Percentiles rank a stretch among this genome's conserved stretches.
phyloP scores from a whole-genome alignment of 257 asterid species.

The Coffea eugenioides region DNA sequence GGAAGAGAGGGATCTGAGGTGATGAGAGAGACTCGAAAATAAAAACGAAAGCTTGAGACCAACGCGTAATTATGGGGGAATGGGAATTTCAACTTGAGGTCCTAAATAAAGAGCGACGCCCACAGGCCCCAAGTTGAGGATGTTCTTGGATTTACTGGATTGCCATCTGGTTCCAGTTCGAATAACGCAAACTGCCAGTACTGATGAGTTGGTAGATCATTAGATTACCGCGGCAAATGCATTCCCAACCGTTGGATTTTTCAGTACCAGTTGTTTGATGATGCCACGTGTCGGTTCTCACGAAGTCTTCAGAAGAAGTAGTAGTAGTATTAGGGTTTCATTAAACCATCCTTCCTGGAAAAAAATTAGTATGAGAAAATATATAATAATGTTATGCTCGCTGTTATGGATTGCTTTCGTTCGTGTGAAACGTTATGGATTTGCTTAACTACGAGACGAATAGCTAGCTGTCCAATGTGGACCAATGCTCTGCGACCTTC shows the following conservation, averaged over 20 bases:
- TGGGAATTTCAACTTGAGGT: slow-evolving; percentile 15
- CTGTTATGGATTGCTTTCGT: too few species aligned
- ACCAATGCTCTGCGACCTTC: too few species aligned
- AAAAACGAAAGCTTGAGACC: slow-evolving; percentile 28
- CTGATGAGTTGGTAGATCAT: too few species aligned
- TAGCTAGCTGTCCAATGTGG: neutral
- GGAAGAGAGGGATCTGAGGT: neutral
- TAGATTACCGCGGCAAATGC: neutral
- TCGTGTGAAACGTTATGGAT: too few species aligned
- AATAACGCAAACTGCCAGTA: slow-evolving; percentile 32
- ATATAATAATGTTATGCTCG: too few species aligned
- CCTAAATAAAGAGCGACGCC: slow-evolving; percentile 17
- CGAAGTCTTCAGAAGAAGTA: neutral
- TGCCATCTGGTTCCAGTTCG: slow-evolving; percentile 20
- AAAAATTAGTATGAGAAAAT: too few species aligned
- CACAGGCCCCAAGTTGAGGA: neutral
- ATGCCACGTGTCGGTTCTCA: slow-evolving; percentile 11
- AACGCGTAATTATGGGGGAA: slow-evolving; percentile 24
- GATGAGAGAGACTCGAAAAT: neutral
- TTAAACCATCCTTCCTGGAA: too few species aligned
- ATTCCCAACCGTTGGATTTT: slow-evolving; percentile 35
- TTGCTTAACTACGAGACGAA: too few species aligned
- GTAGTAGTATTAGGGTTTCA: too few species aligned
- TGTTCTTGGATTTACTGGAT: neutral
- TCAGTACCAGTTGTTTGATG: slow-evolving; percentile 1